Conservation (phyloP, 75 land plant genomes). For the Sequoiadendron giganteum region DNA sequence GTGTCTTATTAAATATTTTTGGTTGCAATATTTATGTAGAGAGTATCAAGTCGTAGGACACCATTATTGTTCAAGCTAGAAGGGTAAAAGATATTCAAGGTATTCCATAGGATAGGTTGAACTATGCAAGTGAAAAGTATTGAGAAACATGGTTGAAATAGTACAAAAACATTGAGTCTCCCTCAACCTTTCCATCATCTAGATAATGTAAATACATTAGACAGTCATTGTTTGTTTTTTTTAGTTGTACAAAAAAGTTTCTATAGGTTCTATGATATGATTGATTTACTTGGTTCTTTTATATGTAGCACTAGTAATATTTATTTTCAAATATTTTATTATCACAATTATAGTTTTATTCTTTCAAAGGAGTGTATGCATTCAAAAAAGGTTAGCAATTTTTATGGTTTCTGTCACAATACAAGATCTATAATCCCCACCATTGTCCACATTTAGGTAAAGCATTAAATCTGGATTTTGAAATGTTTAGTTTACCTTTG, state of each 20-base stretch:
- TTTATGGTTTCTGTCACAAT: constrained; percentile 87
- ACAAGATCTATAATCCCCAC: constrained; percentile 89
- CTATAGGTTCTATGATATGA: not conserved
- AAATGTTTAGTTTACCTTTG: not conserved
- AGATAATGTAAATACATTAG: constrained; percentile 53
- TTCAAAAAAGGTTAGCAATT: constrained; percentile 54
- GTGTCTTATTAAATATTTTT: too few species aligned
- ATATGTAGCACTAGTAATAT: not conserved
- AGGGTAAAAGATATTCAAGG: constrained; percentile 96
- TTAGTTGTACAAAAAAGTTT: not conserved
- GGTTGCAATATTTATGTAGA: not conserved
- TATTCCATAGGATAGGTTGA: constrained; percentile 86
- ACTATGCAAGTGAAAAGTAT: constrained; percentile 71
- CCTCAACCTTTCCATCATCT: constrained; percentile 44
- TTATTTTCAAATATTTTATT: not conserved
- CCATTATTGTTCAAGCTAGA: constrained; percentile 77
- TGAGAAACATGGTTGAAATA: constrained; percentile 76
- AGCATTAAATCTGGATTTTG: not conserved
- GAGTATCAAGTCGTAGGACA: constrained; percentile 60
- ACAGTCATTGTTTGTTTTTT: not conserved
- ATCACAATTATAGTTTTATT: not conserved
- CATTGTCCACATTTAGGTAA: constrained; percentile 96
- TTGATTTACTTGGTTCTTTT: not conserved
- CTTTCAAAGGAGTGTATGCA: constrained; percentile 70
- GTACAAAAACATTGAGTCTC: constrained; percentile 80